These are phyloP conservation scores for Trichoderma breve DNA, from an alignment of 2,329 filamentous ascomycete species.

Conservation along the genomic window DNA sequence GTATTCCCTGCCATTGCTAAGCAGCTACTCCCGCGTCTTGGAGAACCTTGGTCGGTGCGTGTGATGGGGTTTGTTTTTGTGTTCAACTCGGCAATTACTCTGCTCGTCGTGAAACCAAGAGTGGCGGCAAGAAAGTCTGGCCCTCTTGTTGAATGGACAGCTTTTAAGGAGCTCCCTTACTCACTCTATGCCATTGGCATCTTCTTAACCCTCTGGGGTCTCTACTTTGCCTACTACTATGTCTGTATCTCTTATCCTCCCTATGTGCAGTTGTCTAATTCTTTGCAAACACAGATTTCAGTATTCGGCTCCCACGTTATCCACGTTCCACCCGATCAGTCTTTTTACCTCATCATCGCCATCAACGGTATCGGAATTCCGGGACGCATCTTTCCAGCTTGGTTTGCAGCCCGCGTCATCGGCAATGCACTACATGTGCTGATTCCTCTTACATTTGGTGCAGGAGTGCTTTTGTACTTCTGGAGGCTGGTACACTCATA, in stretches of 20 bases:
- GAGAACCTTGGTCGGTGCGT: constrained; percentile 29
- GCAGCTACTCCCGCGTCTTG: constrained; percentile 30
- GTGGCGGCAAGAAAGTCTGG: not conserved
- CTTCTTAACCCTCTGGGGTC: not conserved
- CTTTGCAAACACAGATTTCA: not conserved
- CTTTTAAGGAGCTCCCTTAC: not conserved
- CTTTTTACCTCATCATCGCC: not conserved
- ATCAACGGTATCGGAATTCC: not conserved
- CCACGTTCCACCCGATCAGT: not conserved
- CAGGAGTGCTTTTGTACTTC: not conserved
- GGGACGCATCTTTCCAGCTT: not conserved
- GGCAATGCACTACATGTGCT: not conserved
- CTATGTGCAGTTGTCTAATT: fast-evolving
- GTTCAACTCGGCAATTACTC: not conserved
- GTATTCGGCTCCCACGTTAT: not conserved
- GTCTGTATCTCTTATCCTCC: not conserved
- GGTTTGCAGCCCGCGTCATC: not conserved
- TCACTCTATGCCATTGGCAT: not conserved
- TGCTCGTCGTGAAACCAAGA: not conserved
- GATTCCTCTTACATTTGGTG: not conserved
- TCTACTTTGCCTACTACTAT: not conserved
- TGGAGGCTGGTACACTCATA: not conserved
- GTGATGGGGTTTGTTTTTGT: not conserved
- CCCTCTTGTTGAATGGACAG: not conserved
- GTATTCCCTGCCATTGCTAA: constrained; percentile 48